Base-by-base conservation (phyloP, 2,329 filamentous ascomycete species). In the Seiridium unicorne region DNA sequence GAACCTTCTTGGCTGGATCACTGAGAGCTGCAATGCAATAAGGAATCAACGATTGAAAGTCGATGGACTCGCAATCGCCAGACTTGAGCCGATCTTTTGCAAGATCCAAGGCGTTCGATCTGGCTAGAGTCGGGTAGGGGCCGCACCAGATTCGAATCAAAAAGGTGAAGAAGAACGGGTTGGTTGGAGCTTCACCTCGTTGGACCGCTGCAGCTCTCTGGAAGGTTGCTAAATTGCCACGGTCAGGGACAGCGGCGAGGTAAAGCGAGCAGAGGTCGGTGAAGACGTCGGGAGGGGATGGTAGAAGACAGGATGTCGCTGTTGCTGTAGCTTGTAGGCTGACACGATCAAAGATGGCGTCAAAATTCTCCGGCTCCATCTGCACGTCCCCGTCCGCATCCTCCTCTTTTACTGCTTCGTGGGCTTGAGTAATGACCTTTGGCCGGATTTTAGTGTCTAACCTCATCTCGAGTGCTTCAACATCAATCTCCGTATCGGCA, bases 21-120 rank as follows among this genome's bases (percentile, higher is more conserved):
- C 86, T 81, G 18, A 98, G 82, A 31, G 90, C 90, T 44, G 84
- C 80, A 51, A 97, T 77, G 38, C 89, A 79, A 74, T 96, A 97
- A 2, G 94, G 94, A n/a, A 97, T 71, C 18, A 97, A 73, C 9
- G 86, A 84, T 71, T 98, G 94, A 54, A 93, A 81, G 70, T 97
- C 90, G 6, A 84, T 70, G 26, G 78, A 77, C 31, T 70, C 73
- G 58, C 77, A 79, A 60, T 83, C 80, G 11, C 75, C 74, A 8
- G 76, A 73, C 57, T 84, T 84, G 18, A 92, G 72, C 34, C 81
- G 79, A 36, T 79, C 79, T 61, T 86, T 85, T 11, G 86, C 83
- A 69, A 86, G 81, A 46, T 88, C 85, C 54, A 97, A 75, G 9
- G 93, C 91, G 7, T 87, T 83, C 58, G 84, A 81, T 63, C 91